Evolutionary conservation across 345 rosid genomes (phyloP).

Genomic region (Corchorus capsularis): DNA sequence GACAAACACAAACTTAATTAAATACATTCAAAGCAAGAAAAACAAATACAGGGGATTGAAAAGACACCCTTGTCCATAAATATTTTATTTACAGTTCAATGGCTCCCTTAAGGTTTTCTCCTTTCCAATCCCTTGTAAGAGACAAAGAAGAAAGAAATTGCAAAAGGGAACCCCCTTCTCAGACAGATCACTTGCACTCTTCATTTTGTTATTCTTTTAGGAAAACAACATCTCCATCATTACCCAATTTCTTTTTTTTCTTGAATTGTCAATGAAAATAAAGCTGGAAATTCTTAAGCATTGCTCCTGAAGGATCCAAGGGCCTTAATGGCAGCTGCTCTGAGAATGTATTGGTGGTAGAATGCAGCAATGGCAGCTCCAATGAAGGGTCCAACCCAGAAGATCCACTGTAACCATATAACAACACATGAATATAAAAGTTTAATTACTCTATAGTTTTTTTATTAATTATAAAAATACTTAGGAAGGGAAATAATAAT

Average conservation of each 20-base stretch:
- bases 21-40: conserved; percentile 17
- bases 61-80: conserved; percentile 31
- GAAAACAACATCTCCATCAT: conserved; percentile 20
- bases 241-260: background rate
- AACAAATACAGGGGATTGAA: conserved; percentile 1
- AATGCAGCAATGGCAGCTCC: conserved; percentile 85
- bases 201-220: conserved; percentile 25
- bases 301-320: conserved; percentile 89
- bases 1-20: conserved; percentile 19
- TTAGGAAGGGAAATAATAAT: too few relatives aligned
- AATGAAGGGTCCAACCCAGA: conserved; percentile 95
- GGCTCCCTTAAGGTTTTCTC: conserved; percentile 18
- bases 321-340: conserved; percentile 79
- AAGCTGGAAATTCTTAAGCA: conserved; percentile 40
- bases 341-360: conserved; percentile 72
- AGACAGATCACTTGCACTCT: conserved; percentile 26
- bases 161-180: conserved; percentile 19
- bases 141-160: conserved; percentile 14
- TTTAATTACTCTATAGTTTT: too few relatives aligned
- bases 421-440: background rate
- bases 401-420: conserved; percentile 68
- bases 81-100: conserved; percentile 41
- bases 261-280: background rate
- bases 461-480: too few relatives aligned
- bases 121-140: background rate